A percentile compares a stretch with the other conserved stretches of the same genome.
Evolutionary conservation across 2,329 filamentous ascomycete species (phyloP).

Genomic region (Epichloe sibirici): DNA sequence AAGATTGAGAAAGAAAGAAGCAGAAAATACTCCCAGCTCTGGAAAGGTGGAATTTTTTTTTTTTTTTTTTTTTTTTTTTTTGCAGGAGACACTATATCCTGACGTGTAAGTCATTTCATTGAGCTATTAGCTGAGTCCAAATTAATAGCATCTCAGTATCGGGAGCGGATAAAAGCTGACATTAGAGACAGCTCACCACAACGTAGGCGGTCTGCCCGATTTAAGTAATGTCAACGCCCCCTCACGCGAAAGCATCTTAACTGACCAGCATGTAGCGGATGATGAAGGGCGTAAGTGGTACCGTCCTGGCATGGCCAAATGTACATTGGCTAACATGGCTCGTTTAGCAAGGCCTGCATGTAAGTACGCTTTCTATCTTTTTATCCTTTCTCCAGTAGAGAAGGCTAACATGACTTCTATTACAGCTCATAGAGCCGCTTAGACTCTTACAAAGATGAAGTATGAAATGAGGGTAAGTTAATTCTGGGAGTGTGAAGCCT

Average conservation of each 20-base stretch:
- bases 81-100: slow-evolving; percentile 55
- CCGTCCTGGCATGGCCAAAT: background rate
- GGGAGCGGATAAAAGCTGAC: slow-evolving; percentile 16
- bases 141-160: slow-evolving; percentile 21
- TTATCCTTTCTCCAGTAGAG: no score
- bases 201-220: slow-evolving; percentile 66
- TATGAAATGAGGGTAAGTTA: no score
- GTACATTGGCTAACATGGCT: no score
- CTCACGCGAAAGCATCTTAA: slow-evolving; percentile 9
- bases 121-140: no score
- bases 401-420: background rate
- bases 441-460: no score
- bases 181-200: slow-evolving; percentile 27
- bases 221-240: slow-evolving; percentile 9
- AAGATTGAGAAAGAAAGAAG: slow-evolving; percentile 58
- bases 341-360: background rate
- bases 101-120: background rate
- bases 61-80: slow-evolving; percentile 82
- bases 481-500: no score
- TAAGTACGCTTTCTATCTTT: background rate
- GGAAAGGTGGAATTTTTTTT: slow-evolving; percentile 71
- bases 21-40: slow-evolving; percentile 51
- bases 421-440: no score
- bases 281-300: slow-evolving; percentile 26
- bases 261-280: slow-evolving; percentile 22